These are phyloP conservation scores for Rhytidhysteron rufulum DNA, from an alignment of 2,329 filamentous ascomycete species.

Conservation along the genomic window DNA sequence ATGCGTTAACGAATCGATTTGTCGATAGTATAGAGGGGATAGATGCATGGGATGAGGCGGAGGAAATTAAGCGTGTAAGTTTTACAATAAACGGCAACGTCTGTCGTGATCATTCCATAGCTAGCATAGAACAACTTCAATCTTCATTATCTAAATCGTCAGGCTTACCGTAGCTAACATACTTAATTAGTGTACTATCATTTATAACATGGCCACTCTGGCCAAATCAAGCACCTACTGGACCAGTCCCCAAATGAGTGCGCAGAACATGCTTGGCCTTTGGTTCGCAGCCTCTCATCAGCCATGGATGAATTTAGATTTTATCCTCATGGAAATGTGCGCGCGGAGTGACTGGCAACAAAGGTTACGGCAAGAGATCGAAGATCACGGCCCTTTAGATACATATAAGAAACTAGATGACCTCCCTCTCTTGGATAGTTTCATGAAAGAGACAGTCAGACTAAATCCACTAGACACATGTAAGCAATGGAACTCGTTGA, in stretches of 20 bases:
- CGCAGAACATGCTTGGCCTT: constrained; percentile 11
- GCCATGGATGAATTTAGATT: constrained; percentile 19
- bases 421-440: constrained; percentile 13
- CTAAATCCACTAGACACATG: constrained; percentile 13
- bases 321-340: constrained; percentile 13
- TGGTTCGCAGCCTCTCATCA: constrained; percentile 18
- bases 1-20: constrained; percentile 2
- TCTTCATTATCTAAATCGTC: too few relatives aligned
- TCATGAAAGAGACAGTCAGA: constrained; percentile 15
- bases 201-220: constrained; percentile 9
- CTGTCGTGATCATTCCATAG: too few relatives aligned
- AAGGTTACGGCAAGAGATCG: constrained; percentile 10
- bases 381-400: background rate
- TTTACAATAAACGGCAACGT: too few relatives aligned
- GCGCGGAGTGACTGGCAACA: constrained; percentile 8
- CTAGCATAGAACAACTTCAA: too few relatives aligned
- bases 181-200: constrained; percentile 8
- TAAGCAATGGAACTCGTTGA: constrained; percentile 2
- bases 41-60: constrained; percentile 4
- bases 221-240: constrained; percentile 11
- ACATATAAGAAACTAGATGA: constrained; percentile 5
- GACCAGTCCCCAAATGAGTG: constrained; percentile 5
- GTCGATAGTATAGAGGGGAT: constrained; percentile 5
- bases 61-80: constrained; percentile 1
- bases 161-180: background rate